Conservation (phyloP, 495 filamentous ascomycete genomes). For the Penicillium taxi region DNA sequence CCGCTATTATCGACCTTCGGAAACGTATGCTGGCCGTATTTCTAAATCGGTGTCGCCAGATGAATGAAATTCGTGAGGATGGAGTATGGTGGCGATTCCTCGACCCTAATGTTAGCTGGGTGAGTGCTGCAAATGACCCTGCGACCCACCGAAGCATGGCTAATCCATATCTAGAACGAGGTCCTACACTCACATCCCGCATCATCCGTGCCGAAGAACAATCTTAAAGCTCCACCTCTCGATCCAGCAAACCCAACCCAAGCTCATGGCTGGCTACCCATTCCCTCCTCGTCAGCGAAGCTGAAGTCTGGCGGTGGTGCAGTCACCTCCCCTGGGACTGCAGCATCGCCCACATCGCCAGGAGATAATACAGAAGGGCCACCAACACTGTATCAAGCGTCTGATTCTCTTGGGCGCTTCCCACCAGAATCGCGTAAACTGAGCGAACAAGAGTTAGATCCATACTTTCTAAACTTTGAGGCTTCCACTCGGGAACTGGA, state of each 20-base stretch:
- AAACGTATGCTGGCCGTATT: constrained; percentile 96
- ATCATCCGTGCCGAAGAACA: constrained; percentile 84
- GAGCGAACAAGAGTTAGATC: constrained; percentile 84
- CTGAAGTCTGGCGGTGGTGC: constrained; percentile 48
- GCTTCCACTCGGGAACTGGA: constrained; percentile 81
- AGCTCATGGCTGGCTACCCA: constrained; percentile 81
- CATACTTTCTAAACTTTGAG: constrained; percentile 91
- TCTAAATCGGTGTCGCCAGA: constrained; percentile 80
- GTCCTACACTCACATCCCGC: constrained; percentile 85
- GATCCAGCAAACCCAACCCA: constrained; percentile 83
- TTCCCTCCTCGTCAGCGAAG: constrained; percentile 78
- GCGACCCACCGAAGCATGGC: not conserved
- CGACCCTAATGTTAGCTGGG: constrained; percentile 98
- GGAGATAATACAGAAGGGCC: constrained; percentile 34
- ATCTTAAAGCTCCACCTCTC: constrained; percentile 85
- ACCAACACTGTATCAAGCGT: constrained; percentile 48
- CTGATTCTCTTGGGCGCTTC: constrained; percentile 68
- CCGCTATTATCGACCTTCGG: constrained; percentile 86
- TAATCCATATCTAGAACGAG: constrained; percentile 55
- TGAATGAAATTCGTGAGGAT: constrained; percentile 90
- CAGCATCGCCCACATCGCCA: constrained; percentile 46
- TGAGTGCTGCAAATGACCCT: constrained; percentile 37
- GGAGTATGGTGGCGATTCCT: constrained; percentile 97
- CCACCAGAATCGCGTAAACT: constrained; percentile 68
- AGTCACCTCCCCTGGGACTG: constrained; percentile 27